phyloP scores from a whole-genome alignment of 1,284 basidiomycete genomes.

The Schizopora paradoxa region DNA sequence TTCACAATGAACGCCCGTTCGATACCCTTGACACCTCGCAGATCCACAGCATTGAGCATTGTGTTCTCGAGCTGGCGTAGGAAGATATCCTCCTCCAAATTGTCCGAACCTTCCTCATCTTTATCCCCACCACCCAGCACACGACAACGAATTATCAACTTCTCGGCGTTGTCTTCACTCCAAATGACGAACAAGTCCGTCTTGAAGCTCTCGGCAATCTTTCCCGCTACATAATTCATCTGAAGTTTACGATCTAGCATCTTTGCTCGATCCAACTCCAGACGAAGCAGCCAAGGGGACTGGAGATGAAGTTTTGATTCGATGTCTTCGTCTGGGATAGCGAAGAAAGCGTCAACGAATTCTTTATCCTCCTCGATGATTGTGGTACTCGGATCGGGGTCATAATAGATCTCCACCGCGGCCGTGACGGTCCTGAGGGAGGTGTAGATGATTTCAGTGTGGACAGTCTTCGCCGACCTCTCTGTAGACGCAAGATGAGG shows the following conservation, averaged over 20 bases:
- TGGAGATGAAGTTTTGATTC: constrained; percentile 87
- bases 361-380: constrained; percentile 95
- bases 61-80: constrained; percentile 93
- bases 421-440: constrained; percentile 93
- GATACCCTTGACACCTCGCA: constrained; percentile 91
- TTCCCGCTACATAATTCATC: constrained; percentile 93
- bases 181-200: constrained; percentile 97
- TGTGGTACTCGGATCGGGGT: constrained; percentile 88
- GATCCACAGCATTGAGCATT: constrained; percentile 93
- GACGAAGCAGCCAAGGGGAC: constrained; percentile 95
- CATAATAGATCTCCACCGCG: constrained; percentile 97
- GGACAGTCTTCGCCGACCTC: constrained; percentile 76
- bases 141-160: constrained; percentile 95
- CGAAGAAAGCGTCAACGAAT: constrained; percentile 99
- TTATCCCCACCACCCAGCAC: constrained; percentile 88
- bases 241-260: constrained; percentile 97
- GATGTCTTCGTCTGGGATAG: constrained; percentile 96
- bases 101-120: constrained; percentile 74
- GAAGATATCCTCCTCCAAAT: constrained; percentile 93
- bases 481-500: constrained; percentile 62
- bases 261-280: constrained; percentile 94
- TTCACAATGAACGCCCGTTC: constrained; percentile 91
- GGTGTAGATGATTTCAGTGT: constrained; percentile 92
- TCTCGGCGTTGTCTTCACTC: constrained; percentile 98
- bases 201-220: constrained; percentile 93